Evolutionary conservation across 371 early-diverging fungal genomes (phyloP), one percentile per base, ranked within the genome.

Genomic region (Blastocladiella emersonii): DNA sequence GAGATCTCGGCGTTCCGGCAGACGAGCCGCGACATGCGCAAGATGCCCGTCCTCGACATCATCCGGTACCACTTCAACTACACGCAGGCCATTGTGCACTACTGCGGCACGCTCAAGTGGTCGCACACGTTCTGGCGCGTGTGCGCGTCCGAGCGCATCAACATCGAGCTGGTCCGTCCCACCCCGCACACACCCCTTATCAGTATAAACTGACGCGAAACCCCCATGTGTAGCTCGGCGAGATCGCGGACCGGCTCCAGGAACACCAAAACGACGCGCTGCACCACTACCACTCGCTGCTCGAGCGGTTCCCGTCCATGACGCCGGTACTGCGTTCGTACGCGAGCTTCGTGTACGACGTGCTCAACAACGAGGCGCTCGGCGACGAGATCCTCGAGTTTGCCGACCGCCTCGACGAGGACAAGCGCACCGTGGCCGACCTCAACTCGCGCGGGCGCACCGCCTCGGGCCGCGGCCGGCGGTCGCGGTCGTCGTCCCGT

Each of bases 1-100:
- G 48, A 48, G 48, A 48, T 48, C 23, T n/a, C n/a, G 23, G 48
- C n/a, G 48, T 48, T 48, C n/a, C 48, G 48, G 48, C 48, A 48
- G 25, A 17, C 17, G 25, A 23, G 48, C 21, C 8, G 23, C 1
- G 48, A 48, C 1, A n/a, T n/a, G n/a, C 48, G 48, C 23, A 17
- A 23, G n/a, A 19, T 48, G 23, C 23, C 19, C 25, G 48, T 48
- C 23, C n/a, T 48, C n/a, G 21, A 21, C 7, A 48, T 48, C n/a
- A 48, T 48, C 23, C n/a, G n/a, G 10, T 48, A 48, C 25, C 48
- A 48, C n/a, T 48, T 21, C 8, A 48, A 48, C 48, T n/a, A n/a
- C n/a, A 48, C 48, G 23, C 23, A 48, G 48, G 48, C 48, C 48
- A 21, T n/a, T 8, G 23, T 21, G 8, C 17, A 48, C n/a, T 48